phyloP scores from a whole-genome alignment of 805 yeast species.

The Wickerhamomyces sydowiorum region DNA sequence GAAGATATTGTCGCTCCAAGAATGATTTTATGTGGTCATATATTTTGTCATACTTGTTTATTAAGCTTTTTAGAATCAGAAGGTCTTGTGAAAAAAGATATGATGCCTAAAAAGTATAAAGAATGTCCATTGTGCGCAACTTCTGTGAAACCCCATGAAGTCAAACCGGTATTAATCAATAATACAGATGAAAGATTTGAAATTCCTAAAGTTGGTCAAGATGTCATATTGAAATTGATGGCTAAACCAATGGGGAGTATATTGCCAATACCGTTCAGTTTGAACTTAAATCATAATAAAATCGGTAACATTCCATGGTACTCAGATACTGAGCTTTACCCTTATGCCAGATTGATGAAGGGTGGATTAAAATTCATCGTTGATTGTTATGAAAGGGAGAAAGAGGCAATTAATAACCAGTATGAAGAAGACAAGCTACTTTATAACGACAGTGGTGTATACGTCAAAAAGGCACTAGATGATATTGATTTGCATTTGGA shows the following conservation, averaged over 20 bases:
- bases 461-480: constrained; percentile 46
- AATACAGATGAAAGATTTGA: constrained; percentile 49
- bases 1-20: constrained; percentile 88
- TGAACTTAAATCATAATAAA: constrained; percentile 29
- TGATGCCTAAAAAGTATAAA: constrained; percentile 43
- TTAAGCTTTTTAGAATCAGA: constrained; percentile 61
- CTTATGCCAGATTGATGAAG: constrained; percentile 63
- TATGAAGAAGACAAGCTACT: constrained; percentile 51
- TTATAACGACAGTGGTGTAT: constrained; percentile 55
- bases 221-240: constrained; percentile 62
- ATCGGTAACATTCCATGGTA: constrained; percentile 54
- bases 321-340: constrained; percentile 30
- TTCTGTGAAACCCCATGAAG: constrained; percentile 44
- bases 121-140: constrained; percentile 82
- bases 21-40: constrained; percentile 93
- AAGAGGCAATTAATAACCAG: constrained; percentile 42
- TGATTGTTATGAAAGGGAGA: constrained; percentile 55
- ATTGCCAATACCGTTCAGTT: constrained; percentile 44
- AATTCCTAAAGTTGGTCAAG: constrained; percentile 50
- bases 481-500: constrained; percentile 45
- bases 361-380: constrained; percentile 53
- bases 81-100: constrained; percentile 27
- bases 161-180: constrained; percentile 57
- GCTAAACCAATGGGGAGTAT: constrained; percentile 38
- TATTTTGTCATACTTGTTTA: constrained; percentile 80